Percentiles rank a stretch among this genome's conserved stretches.
phyloP scores from a whole-genome alignment of 768 basidiomycete genomes.

The Dacryopinax primogenitus region DNA sequence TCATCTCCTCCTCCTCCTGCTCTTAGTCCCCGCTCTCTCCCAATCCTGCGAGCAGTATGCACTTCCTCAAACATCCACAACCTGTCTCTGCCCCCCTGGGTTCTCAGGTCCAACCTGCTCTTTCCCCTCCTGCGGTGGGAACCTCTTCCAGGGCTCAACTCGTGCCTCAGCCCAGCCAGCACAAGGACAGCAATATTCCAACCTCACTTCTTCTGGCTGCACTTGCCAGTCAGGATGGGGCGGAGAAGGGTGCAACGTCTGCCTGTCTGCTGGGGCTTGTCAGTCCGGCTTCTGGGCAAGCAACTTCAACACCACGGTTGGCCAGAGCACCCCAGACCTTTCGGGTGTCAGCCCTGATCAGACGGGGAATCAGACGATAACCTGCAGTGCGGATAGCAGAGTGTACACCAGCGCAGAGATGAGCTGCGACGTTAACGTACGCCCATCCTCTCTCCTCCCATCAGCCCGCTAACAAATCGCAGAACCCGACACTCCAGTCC shows the following conservation, averaged over 20 bases:
- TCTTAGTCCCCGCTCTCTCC: slow-evolving; percentile 11
- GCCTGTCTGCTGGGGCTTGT: slow-evolving; percentile 53
- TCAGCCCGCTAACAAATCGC: not conserved
- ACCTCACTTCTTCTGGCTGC: slow-evolving; percentile 56
- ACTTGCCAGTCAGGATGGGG: slow-evolving; percentile 62
- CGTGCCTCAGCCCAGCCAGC: slow-evolving; percentile 40
- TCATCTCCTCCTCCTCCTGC: not conserved
- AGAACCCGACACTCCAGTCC: slow-evolving; percentile 77
- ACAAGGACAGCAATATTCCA: slow-evolving; percentile 38
- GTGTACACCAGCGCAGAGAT: slow-evolving; percentile 73
- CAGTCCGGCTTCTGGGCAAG: slow-evolving; percentile 41
- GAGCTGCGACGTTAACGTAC: slow-evolving; percentile 69
- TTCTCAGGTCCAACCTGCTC: slow-evolving; percentile 63
- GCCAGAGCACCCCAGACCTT: slow-evolving; percentile 22
- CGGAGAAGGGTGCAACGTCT: slow-evolving; percentile 71
- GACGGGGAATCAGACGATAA: slow-evolving; percentile 46
- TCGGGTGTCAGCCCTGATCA: slow-evolving; percentile 13
- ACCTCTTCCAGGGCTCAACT: slow-evolving; percentile 57
- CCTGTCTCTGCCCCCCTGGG: slow-evolving; percentile 68
- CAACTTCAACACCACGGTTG: slow-evolving; percentile 20
- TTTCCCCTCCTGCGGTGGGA: slow-evolving; percentile 63
- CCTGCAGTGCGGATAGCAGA: slow-evolving; percentile 54
- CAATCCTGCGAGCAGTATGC: slow-evolving; percentile 60
- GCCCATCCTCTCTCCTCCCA: slow-evolving; percentile 23
- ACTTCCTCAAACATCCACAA: slow-evolving; percentile 34